A percentile compares a stretch with the other conserved stretches of the same genome.
Conservation (phyloP, 805 yeast genomes). For the Limtongozyma cylindracea region DNA sequence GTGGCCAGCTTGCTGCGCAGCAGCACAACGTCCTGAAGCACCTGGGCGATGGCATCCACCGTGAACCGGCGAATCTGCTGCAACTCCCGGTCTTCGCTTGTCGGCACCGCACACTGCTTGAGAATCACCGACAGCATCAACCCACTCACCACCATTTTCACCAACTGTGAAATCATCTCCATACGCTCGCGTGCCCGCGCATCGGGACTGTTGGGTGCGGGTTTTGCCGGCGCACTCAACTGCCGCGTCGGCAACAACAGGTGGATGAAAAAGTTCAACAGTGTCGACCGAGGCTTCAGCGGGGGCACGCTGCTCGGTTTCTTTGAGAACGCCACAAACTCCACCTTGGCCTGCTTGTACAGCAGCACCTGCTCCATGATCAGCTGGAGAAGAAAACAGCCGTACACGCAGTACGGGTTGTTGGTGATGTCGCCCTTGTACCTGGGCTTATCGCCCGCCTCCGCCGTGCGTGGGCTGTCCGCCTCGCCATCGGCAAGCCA, state of each 20-base stretch:
- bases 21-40: no score
- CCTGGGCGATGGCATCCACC: no score
- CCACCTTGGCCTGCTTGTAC: conserved; percentile 60
- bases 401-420: conserved; percentile 36
- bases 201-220: conserved; percentile 19
- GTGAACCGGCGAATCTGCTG: no score
- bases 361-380: conserved; percentile 53
- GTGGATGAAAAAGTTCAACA: conserved; percentile 53
- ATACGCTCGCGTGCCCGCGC: no score
- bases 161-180: conserved; percentile 38
- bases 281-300: conserved; percentile 49
- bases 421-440: conserved; percentile 7
- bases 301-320: conserved; percentile 12
- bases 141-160: conserved; percentile 33
- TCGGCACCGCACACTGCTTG: conserved; percentile 16
- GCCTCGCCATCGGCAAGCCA: conserved; percentile 8
- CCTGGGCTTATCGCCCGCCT: conserved; percentile 2
- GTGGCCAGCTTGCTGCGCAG: no score
- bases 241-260: conserved; percentile 39
- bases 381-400: conserved; percentile 39
- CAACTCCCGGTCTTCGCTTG: conserved; percentile 28
- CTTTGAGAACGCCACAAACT: conserved; percentile 56
- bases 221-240: conserved; percentile 3
- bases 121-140: conserved; percentile 33
- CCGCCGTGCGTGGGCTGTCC: conserved; percentile 1